Conservation (phyloP, 2,329 filamentous ascomycete genomes). For the Claviceps sorghi region DNA sequence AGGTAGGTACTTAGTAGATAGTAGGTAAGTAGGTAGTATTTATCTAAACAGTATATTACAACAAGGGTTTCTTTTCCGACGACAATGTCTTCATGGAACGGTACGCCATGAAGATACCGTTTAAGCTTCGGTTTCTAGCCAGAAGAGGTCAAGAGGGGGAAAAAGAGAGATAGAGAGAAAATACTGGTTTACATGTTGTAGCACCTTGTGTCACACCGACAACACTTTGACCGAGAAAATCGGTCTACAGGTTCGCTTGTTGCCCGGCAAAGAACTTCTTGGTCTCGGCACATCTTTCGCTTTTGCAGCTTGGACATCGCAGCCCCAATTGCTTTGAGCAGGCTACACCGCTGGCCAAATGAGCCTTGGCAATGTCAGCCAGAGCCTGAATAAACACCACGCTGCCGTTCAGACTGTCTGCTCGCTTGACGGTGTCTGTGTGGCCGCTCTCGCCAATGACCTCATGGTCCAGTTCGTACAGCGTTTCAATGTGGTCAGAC, state of each 20-base stretch:
- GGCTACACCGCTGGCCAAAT: constrained; percentile 51
- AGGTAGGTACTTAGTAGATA: too few species aligned
- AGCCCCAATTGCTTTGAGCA: constrained; percentile 79
- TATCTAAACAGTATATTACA: not conserved
- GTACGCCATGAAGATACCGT: not conserved
- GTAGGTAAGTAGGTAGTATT: too few species aligned
- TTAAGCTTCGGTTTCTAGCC: not conserved
- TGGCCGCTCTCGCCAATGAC: constrained; percentile 80
- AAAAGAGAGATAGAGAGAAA: not conserved
- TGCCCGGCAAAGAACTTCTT: constrained; percentile 49
- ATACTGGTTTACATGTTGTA: constrained; percentile 3
- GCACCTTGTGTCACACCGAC: constrained; percentile 3
- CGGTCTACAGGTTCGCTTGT: constrained; percentile 14
- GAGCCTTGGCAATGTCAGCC: constrained; percentile 70
- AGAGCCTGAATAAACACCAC: constrained; percentile 81
- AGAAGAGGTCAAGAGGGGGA: not conserved
- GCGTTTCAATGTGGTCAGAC: constrained; percentile 95
- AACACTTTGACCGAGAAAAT: not conserved
- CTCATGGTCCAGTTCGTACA: constrained; percentile 87
- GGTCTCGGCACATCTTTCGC: constrained; percentile 68
- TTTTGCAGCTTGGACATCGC: constrained; percentile 86
- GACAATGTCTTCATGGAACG: not conserved
- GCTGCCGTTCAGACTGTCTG: constrained; percentile 83
- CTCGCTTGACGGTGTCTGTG: constrained; percentile 69
- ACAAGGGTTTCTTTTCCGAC: not conserved